Percentiles rank a stretch among this genome's conserved stretches.
Evolutionary conservation across 1,284 basidiomycete species (phyloP).

Genomic region (Cryptococcus jaspeensis): DNA sequence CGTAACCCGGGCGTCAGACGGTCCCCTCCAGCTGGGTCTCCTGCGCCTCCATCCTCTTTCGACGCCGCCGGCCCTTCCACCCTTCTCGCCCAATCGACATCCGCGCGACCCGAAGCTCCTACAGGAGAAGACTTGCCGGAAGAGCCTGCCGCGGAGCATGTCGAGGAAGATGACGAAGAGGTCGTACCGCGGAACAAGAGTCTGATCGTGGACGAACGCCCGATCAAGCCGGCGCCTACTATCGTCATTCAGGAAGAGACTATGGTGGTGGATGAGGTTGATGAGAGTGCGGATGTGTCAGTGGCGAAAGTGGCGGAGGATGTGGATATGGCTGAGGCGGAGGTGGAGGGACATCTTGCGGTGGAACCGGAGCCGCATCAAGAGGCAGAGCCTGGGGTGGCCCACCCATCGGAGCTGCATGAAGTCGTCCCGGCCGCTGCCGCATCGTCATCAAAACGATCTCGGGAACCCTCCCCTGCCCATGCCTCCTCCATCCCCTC

Average conservation of each 20-base stretch:
- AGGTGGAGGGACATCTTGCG: background rate
- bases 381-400: background rate
- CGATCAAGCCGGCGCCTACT: conserved; percentile 11
- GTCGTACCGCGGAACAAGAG: background rate
- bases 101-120: no score
- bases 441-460: background rate
- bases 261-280: conserved; percentile 6
- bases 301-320: background rate
- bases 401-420: no score
- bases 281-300: background rate
- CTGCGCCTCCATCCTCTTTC: no score
- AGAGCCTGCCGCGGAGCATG: background rate
- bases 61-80: no score
- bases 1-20: conserved; percentile 27
- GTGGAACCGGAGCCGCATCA: background rate
- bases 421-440: no score
- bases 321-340: conserved; percentile 1
- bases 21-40: conserved; percentile 1
- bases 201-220: conserved; percentile 12
- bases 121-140: no score
- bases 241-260: conserved; percentile 1
- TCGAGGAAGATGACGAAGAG: background rate
- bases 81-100: no score
- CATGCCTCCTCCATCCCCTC: background rate
- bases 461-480: background rate